Conservation (phyloP, 768 basidiomycete species). For the Mycena indigotica region DNA sequence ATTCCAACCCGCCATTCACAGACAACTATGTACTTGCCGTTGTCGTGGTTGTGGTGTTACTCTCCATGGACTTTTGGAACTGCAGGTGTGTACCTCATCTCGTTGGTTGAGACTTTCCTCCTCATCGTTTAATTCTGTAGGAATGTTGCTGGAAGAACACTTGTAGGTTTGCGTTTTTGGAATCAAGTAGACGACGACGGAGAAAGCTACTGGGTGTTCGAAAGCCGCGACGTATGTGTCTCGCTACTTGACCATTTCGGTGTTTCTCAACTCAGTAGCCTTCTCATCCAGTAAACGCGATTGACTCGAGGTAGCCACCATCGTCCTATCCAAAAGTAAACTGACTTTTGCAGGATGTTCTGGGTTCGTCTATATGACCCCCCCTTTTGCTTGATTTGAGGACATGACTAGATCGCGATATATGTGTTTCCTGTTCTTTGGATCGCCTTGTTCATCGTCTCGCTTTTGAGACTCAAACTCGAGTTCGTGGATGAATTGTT, state of each 20-base stretch:
- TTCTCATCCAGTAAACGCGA: slow-evolving; percentile 82
- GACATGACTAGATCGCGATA: slow-evolving; percentile 66
- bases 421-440: slow-evolving; percentile 90
- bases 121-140: too few species aligned
- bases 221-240: slow-evolving; percentile 83
- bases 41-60: slow-evolving; percentile 87
- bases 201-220: slow-evolving; percentile 96
- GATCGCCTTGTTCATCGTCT: slow-evolving; percentile 84
- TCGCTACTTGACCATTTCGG: background rate
- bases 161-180: slow-evolving; percentile 97
- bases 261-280: slow-evolving; percentile 51
- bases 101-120: too few species aligned
- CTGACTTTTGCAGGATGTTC: slow-evolving; percentile 71
- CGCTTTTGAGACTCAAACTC: slow-evolving; percentile 84
- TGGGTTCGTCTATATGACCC: slow-evolving; percentile 60
- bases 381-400: slow-evolving; percentile 9
- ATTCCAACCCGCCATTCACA: slow-evolving; percentile 64
- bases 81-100: too few species aligned
- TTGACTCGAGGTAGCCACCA: slow-evolving; percentile 71
- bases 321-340: background rate
- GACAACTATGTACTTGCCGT: slow-evolving; percentile 93
- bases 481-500: slow-evolving; percentile 56
- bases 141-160: slow-evolving; percentile 92
- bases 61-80: slow-evolving; percentile 99
- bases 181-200: slow-evolving; percentile 98